Evolutionary conservation across 1,284 basidiomycete species (phyloP), one percentile per base, ranked within the genome.

Genomic region (Ceratobasidium sp.): DNA sequence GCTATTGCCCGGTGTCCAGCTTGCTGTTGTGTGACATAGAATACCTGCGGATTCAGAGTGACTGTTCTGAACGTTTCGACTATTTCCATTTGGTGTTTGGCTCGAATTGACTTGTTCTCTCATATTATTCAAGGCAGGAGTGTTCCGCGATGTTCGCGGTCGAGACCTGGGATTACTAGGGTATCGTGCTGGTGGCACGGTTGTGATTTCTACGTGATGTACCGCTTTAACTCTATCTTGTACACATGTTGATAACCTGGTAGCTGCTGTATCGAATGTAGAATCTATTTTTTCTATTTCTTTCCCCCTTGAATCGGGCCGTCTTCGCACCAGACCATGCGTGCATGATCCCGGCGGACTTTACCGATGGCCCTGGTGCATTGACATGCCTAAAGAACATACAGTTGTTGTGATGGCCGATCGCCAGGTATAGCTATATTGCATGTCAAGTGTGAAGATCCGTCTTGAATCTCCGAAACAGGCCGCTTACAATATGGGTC

Each of bases 251-350:
- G 54, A 57, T 69, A 43, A 69, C 54, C 18, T 38, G 47, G 54
- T 21, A 57, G 54, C 28, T n/a, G 23, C 57, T 69, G 66, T 69
- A 69, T 69, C 54, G 21, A 69, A 69, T 69, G 43, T 47, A 69
- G 64, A 67, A 35, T 67, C 35, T 58, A 41, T 14, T 41, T 69
- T 1, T 26, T 21, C 63, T 30, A 41, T 57, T 52, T 35, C n/a
- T 38, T 38, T 38, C 35, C 35, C 35, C 35, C 35, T 38, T 11
- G 35, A 5, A 38, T 38, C 35, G 35, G 35, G 35, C 6, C 11
- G 35, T 4, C 35, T 11, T 11, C 35, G 35, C 35, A 38, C 11
- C 35, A 38, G 35, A 38, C 35, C 35, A 38, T 11, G 11, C 35
- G 11, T 11, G 11, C 35, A 38, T 11, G 11, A n/a, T n/a, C n/a